A percentile compares a stretch with the other conserved stretches of the same genome.
These are phyloP conservation scores for Buxus sempervirens DNA, from an alignment of 164 flowering plant species.

Conservation along the genomic window DNA sequence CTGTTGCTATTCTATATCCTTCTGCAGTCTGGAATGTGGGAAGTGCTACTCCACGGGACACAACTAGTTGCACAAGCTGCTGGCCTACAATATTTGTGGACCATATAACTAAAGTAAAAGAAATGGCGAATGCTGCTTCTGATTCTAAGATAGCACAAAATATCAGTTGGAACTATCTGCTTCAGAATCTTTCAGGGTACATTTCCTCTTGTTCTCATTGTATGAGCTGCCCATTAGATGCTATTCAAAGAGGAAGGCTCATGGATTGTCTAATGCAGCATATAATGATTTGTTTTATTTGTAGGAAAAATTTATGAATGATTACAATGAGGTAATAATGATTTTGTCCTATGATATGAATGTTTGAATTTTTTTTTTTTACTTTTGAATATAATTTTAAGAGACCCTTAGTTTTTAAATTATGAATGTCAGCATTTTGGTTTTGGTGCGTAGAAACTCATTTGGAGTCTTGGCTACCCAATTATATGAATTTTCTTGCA, in stretches of 20 bases:
- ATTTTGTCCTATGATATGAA: no score
- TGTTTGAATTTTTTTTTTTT: no score
- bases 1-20: slow-evolving; percentile 35
- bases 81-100: slow-evolving; percentile 12
- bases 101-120: slow-evolving; percentile 20
- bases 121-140: slow-evolving; percentile 8
- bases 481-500: no score
- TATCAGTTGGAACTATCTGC: slow-evolving; percentile 10
- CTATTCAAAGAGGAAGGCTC: slow-evolving; percentile 30
- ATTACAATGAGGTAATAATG: no score
- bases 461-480: no score
- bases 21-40: slow-evolving; percentile 14
- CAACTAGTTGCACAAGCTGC: slow-evolving; percentile 1
- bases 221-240: slow-evolving; percentile 18
- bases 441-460: no score
- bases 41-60: slow-evolving; percentile 13
- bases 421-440: no score
- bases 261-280: slow-evolving; percentile 6
- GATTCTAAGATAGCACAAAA: slow-evolving; percentile 27
- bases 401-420: no score
- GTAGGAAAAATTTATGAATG: no score
- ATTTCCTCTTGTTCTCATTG: slow-evolving; percentile 17
- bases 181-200: slow-evolving; percentile 11
- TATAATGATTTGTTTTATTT: not conserved
- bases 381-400: no score